These are phyloP conservation scores for Centaurea solstitialis DNA, from an alignment of 129 eudicot genomes.

Conservation along the genomic window DNA sequence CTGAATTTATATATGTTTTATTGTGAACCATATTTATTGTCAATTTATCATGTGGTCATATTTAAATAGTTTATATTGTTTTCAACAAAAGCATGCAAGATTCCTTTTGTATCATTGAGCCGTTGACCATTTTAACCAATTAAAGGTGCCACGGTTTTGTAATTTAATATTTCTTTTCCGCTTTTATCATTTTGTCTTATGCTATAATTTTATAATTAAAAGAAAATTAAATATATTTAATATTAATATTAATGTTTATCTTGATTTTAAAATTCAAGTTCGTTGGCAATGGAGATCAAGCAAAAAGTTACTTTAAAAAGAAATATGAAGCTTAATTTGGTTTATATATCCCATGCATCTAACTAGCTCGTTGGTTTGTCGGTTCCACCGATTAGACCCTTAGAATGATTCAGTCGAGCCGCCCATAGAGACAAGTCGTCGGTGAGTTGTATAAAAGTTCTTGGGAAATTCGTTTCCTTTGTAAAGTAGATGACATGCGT, in stretches of 20 bases:
- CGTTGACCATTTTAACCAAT: not conserved
- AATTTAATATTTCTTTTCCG: not conserved
- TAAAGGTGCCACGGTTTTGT: not conserved
- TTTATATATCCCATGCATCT: too few species aligned
- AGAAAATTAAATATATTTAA: not conserved
- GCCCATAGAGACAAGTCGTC: too few species aligned
- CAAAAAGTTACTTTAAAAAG: not conserved
- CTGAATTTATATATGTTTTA: not conserved
- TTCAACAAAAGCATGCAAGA: not conserved
- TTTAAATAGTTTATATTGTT: not conserved
- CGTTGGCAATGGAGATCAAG: not conserved
- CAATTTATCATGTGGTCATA: not conserved
- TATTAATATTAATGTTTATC: not conserved
- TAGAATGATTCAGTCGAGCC: too few species aligned
- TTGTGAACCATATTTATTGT: not conserved
- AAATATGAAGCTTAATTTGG: not conserved
- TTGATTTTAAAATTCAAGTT: not conserved
- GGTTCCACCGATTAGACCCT: too few species aligned
- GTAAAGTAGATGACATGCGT: too few species aligned
- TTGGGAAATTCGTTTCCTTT: too few species aligned
- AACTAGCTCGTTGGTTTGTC: too few species aligned
- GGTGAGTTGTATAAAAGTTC: too few species aligned
- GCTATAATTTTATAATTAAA: not conserved
- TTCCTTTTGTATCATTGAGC: not conserved
- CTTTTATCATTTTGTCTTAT: not conserved